phyloP scores from a whole-genome alignment of 75 land plant genomes.

The Cryptomeria japonica region DNA sequence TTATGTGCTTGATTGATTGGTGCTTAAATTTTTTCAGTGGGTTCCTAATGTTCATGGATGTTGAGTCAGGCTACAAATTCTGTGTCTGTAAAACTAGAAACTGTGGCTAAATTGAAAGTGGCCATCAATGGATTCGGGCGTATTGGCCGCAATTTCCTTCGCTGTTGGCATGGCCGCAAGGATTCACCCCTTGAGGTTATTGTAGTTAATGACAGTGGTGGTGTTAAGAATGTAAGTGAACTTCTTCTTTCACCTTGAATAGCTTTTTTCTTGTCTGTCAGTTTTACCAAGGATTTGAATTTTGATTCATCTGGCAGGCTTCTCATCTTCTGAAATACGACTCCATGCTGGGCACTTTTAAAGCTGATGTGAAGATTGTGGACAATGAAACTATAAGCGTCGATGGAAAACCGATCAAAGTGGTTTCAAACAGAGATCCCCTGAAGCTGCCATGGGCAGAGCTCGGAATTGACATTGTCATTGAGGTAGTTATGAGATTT shows the following conservation, averaged over 20 bases:
- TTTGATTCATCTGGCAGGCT: slow-evolving; percentile 40
- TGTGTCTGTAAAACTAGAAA: slow-evolving; percentile 44
- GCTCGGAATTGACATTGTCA: slow-evolving; percentile 85
- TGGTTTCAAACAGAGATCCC: slow-evolving; percentile 78
- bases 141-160: slow-evolving; percentile 87
- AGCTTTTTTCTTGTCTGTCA: background rate
- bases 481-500: slow-evolving; percentile 60
- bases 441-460: slow-evolving; percentile 88
- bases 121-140: slow-evolving; percentile 93
- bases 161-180: slow-evolving; percentile 95
- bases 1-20: background rate
- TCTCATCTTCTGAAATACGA: slow-evolving; percentile 87
- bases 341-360: slow-evolving; percentile 80
- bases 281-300: background rate
- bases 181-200: slow-evolving; percentile 87
- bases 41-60: no score
- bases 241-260: background rate
- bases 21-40: no score
- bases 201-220: slow-evolving; percentile 87
- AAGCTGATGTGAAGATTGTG: slow-evolving; percentile 76
- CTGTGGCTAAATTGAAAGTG: slow-evolving; percentile 87
- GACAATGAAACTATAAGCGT: slow-evolving; percentile 65
- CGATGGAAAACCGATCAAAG: slow-evolving; percentile 70
- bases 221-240: slow-evolving; percentile 72
- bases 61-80: slow-evolving; percentile 32